Conservation (phyloP, 345 rosid species). For the Theobroma cacao region DNA sequence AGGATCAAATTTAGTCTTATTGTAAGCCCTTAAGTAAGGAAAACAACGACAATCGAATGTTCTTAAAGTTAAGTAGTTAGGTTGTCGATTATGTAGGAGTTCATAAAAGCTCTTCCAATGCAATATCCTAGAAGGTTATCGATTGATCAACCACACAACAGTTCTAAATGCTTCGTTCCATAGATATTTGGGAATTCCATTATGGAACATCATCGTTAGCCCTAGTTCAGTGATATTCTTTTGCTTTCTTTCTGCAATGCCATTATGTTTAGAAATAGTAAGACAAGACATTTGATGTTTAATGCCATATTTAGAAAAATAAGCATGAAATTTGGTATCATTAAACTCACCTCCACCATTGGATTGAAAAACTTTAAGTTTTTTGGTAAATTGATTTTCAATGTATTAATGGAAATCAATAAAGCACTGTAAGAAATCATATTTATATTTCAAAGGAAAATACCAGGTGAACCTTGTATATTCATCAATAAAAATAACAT, state of each 20-base stretch:
- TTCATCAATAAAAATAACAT: too few relatives aligned
- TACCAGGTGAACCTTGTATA: too few relatives aligned
- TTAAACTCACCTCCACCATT: too few relatives aligned
- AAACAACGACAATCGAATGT: neutral
- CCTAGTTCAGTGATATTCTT: neutral
- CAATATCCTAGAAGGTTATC: neutral
- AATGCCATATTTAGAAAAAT: too few relatives aligned
- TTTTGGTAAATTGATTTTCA: too few relatives aligned
- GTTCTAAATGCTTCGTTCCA: neutral
- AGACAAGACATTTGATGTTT: neutral
- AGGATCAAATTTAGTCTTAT: neutral
- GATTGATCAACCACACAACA: neutral
- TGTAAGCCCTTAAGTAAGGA: neutral
- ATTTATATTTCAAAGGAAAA: neutral
- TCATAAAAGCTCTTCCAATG: neutral
- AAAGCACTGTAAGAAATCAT: neutral
- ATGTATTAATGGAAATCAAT: neutral
- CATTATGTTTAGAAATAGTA: neutral
- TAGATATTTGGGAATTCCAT: neutral
- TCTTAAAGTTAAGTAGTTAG: neutral
- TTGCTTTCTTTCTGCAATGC: neutral
- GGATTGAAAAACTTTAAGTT: too few relatives aligned
- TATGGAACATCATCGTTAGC: neutral
- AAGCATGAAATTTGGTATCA: too few relatives aligned
- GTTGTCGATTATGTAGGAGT: neutral